Base-by-base conservation (phyloP, 805 yeast species). In the Hanseniaspora occidentalis region DNA sequence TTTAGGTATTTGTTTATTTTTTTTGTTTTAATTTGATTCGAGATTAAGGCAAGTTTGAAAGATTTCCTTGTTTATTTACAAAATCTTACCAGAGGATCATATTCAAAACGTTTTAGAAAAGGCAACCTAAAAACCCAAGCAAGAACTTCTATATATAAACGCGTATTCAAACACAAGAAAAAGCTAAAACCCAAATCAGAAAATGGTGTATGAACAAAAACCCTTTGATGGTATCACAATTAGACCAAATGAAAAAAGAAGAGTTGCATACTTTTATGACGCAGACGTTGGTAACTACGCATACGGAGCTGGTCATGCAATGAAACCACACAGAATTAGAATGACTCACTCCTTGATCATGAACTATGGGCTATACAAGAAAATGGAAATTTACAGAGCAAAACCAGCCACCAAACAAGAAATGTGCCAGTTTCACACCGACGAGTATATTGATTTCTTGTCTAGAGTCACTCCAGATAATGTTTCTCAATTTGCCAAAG, bases 311-410 rank as follows among this genome's bases (percentile, higher is more conserved):
- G 96, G 96, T 22, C 98, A 92, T 61, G 96, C 96, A 31, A 92
- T 92, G 98, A 92, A 92, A 59, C 98, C 98, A 19, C 96, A 89
- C 61, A 77, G 98, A 57, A 86, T 92, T 65, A 81, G 97, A 75
- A 88, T 92, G 95, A 94, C 97, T 6, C 97, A 92, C 61, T 84
- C 95, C 33, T 70, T 92, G 53, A 84, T 92, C 49, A 89, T 92
- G 95, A 88, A 89, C 64, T 92, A 92, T 60, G 97, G 96, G 1
- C 71, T 92, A 40, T 88, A 92, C 66, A 85, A 88, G 61, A 83
- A 89, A 63, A 89, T 92, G 96, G 97, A 92, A 58, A 84, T 92
- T 37, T 88, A 88, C 61, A 73, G 96, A 38, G 96, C 97, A 34
- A 88, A 86, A 60, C 96, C 97, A 1, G 98, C 98, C 31, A 88